These are phyloP conservation scores for Hypoxylon perforatum DNA, from an alignment of 495 filamentous ascomycete genomes.

Conservation along the genomic window DNA sequence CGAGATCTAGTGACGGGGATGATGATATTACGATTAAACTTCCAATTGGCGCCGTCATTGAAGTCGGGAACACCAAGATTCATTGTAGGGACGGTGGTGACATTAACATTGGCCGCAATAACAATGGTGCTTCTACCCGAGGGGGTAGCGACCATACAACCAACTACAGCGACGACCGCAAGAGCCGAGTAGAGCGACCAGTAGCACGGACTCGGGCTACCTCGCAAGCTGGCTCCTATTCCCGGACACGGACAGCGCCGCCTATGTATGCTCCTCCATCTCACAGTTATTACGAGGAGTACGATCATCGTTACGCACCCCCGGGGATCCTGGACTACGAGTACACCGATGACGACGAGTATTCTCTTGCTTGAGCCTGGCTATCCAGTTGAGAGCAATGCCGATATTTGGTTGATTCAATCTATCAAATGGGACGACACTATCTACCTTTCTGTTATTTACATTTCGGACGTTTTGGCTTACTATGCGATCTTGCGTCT, in stretches of 20 bases:
- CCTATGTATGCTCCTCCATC: slow-evolving; percentile 39
- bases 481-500: slow-evolving; percentile 16
- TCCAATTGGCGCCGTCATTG: slow-evolving; percentile 57
- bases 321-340: slow-evolving; percentile 13
- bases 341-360: slow-evolving; percentile 18
- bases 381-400: neutral
- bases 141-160: slow-evolving; percentile 54
- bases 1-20: slow-evolving; percentile 55
- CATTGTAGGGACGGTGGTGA: slow-evolving; percentile 63
- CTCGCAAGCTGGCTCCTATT: slow-evolving; percentile 57
- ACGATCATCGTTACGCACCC: slow-evolving; percentile 30
- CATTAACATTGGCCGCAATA: slow-evolving; percentile 58
- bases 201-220: slow-evolving; percentile 50
- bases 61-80: slow-evolving; percentile 62
- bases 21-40: slow-evolving; percentile 67
- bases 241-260: slow-evolving; percentile 46
- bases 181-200: slow-evolving; percentile 54
- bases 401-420: slow-evolving; percentile 12
- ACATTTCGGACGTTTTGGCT: slow-evolving; percentile 28
- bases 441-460: slow-evolving; percentile 24
- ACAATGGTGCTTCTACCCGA: slow-evolving; percentile 39
- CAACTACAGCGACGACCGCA: slow-evolving; percentile 56
- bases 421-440: slow-evolving; percentile 24
- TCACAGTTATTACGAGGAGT: slow-evolving; percentile 27
- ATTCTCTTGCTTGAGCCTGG: slow-evolving; percentile 3